Evolutionary conservation across 2,329 filamentous ascomycete species (phyloP).

Genomic region (Westerdykella aurantiaca): DNA sequence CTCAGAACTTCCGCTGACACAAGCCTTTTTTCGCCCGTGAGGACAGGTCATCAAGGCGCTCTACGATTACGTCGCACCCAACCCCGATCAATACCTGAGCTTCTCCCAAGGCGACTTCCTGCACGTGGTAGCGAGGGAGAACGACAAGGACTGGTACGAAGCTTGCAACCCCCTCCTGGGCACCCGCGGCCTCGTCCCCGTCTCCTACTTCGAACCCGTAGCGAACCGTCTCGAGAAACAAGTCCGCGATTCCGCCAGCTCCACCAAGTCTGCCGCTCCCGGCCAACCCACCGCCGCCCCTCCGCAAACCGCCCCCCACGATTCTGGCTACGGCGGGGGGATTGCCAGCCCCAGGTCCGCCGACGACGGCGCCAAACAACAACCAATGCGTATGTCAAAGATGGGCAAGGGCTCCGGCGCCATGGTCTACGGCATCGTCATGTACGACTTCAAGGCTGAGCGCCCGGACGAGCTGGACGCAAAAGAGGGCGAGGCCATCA

Average conservation of each 20-base stretch:
- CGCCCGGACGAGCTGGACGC: constrained; percentile 93
- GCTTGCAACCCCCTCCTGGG: constrained; percentile 91
- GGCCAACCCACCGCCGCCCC: constrained; percentile 38
- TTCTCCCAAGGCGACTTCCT: constrained; percentile 97
- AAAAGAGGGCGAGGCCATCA: constrained; percentile 91
- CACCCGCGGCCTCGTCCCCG: constrained; percentile 85
- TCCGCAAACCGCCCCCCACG: constrained; percentile 60
- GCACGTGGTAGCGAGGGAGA: constrained; percentile 92
- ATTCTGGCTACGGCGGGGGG: constrained; percentile 77
- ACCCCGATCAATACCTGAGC: constrained; percentile 59
- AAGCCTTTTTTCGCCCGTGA: constrained; percentile 5
- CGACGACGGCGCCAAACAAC: constrained; percentile 22
- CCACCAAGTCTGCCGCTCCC: constrained; percentile 38
- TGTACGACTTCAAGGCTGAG: constrained; percentile 95
- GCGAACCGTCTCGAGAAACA: constrained; percentile 58
- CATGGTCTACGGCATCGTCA: constrained; percentile 94
- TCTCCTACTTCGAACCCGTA: constrained; percentile 86
- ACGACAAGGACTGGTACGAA: constrained; percentile 96
- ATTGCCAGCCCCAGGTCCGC: constrained; percentile 30
- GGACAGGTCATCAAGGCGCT: constrained; percentile 89
- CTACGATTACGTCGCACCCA: constrained; percentile 79
- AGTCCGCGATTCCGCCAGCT: constrained; percentile 72
- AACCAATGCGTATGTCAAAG: constrained; percentile 35
- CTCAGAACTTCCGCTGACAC: constrained; percentile 11
- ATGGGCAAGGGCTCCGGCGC: constrained; percentile 57